Base-by-base conservation (phyloP, 805 yeast species). In the Vanderwaltozyma polyspora region DNA sequence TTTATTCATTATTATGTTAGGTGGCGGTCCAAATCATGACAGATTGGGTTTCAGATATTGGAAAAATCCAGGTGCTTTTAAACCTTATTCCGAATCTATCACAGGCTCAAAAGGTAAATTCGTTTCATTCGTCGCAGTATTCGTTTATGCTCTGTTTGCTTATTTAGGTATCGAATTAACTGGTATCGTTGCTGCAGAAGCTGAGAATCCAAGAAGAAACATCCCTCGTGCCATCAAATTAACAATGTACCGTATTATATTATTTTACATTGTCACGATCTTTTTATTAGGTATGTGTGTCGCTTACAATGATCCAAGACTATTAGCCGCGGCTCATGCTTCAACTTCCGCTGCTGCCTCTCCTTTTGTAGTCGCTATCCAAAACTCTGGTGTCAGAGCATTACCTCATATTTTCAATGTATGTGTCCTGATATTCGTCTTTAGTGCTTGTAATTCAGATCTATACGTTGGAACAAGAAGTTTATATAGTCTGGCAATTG, bases 401-500 rank as follows among this genome's bases (percentile, higher is more conserved):
- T 62, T 84, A 41, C 86, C 86, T 25, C 80, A 78, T 45, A 68
- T 85, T 32, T 65, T 85, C 49, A 85, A 85, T 55, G 89, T 78
- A 2, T 76, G 83, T 55, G 79, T 85, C 44, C 59, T 85, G 50
- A 59, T 81, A 27, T 79, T 82, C 43, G 86, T 83, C 38, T 71
- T 82, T 52, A 79, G 89, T 9, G 93, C 93, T 30, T 77, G 82
- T 9, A 83, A 81, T 61, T 78, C 86, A 2, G 86, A 78, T 58
- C 64, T 82, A 49, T 80, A 79, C 59, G 76, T 77, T 52, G 81
- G 82, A 19, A 74, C 91, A 15, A 70, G 94, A 67, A 74, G 81
- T 9, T 60, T 79, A 14, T 81, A 79, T 51, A 80, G 82, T 25
- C 62, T 83, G 43, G 71, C 91, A 1, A 69, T 73, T 33, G 79